Base-by-base conservation (phyloP, 2,329 filamentous ascomycete species). In the Cladosporium sp. region DNA sequence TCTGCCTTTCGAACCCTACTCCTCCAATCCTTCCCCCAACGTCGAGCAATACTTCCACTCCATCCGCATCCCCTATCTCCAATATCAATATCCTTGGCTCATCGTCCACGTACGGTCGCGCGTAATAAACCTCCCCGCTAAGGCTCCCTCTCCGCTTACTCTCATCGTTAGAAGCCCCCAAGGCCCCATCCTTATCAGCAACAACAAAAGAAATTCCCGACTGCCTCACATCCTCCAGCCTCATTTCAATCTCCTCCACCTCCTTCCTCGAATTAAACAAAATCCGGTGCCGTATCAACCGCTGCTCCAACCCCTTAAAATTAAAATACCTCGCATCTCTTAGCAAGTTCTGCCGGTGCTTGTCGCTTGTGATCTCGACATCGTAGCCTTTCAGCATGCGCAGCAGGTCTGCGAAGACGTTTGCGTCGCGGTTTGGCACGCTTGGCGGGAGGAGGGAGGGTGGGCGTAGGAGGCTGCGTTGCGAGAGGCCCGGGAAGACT, bases 311-410 rank as follows among this genome's bases (percentile, higher is more conserved):
- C 0, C 92, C 93, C 74, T 93, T 94, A 71, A 98, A 89, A 76
- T 97, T 92, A 77, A 94, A 97, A 77, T 97, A 98, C 61, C 91
- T 88, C 68, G 92, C 95, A 77, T 98, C 94, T 48, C 91, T 85
- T 1, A 98, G 81, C 3, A 98, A 84, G 65, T 91, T 87, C 25
- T 86, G 83, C 21, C 94, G 88, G 74, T 98, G 94, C 2, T 85
- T 83, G 68, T 93, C 91, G 75, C 89, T 85, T 62, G 88, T 85
- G 66, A 97, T 91, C 25, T 89, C 83, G 1, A 97, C 78, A 0
- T 91, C 89, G 76, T 97, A 97, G 4, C 94, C 94, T 61, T 91
- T 87, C 5, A 97, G 82, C 46, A 97, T 80, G 70, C 92, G 90
- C 14, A 97, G 80, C 5, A 98, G 81, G 73, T 98, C 91, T 51